These are phyloP conservation scores for Mollisiaceae sp. DNA, from an alignment of 2,329 filamentous ascomycete species.

Conservation along the genomic window DNA sequence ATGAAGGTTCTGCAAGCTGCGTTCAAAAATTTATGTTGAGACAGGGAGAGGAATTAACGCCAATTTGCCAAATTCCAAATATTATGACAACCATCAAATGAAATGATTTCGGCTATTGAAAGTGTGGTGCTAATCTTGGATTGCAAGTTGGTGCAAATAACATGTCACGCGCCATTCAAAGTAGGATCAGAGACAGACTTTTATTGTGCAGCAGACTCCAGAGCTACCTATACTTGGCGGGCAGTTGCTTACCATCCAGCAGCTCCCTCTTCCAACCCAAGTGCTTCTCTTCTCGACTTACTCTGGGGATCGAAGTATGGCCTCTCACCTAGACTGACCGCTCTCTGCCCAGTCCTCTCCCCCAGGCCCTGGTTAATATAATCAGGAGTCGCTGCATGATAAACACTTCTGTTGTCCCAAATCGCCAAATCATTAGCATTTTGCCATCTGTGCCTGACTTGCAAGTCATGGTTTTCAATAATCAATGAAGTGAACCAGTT, in stretches of 20 bases:
- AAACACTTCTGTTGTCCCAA: slow-evolving; percentile 62
- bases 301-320: slow-evolving; percentile 56
- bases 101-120: too few relatives aligned
- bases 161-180: too few relatives aligned
- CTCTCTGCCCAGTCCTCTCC: slow-evolving; percentile 51
- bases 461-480: slow-evolving; percentile 60
- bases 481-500: slow-evolving; percentile 58
- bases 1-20: too few relatives aligned
- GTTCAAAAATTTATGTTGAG: too few relatives aligned
- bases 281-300: slow-evolving; percentile 46
- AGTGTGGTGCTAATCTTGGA: too few relatives aligned
- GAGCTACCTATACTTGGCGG: too few relatives aligned
- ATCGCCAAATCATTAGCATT: slow-evolving; percentile 51
- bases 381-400: slow-evolving; percentile 61
- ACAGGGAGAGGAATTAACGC: too few relatives aligned
- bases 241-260: neutral
- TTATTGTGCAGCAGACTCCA: too few relatives aligned
- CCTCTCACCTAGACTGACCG: slow-evolving; percentile 56
- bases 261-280: slow-evolving; percentile 2
- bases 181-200: too few relatives aligned
- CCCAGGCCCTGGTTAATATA: slow-evolving; percentile 51
- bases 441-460: slow-evolving; percentile 50
- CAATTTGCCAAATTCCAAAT: too few relatives aligned
- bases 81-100: too few relatives aligned
- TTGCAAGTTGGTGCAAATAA: too few relatives aligned